These are phyloP conservation scores for Brassica juncea DNA, from an alignment of 345 rosid genomes.

Conservation along the genomic window DNA sequence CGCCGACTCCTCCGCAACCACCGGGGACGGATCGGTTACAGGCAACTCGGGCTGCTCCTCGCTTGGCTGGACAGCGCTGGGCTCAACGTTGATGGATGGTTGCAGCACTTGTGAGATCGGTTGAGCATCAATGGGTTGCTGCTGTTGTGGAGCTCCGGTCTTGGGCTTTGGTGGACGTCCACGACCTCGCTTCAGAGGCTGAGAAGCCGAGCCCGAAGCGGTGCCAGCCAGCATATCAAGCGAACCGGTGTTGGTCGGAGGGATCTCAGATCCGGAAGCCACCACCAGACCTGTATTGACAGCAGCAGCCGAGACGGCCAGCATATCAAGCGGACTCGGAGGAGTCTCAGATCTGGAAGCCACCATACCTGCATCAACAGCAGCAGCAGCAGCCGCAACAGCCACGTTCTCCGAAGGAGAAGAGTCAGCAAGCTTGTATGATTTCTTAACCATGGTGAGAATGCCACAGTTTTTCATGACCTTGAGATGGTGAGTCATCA, in stretches of 20 bases:
- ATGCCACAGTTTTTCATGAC: slow-evolving; percentile 56
- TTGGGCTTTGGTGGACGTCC: slow-evolving; percentile 72
- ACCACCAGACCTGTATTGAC: slow-evolving; percentile 5
- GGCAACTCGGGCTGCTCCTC: background rate
- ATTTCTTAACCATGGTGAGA: slow-evolving; percentile 59
- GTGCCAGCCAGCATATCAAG: background rate
- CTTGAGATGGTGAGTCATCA: slow-evolving; percentile 67
- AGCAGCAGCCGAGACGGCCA: slow-evolving; percentile 23
- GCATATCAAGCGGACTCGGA: background rate
- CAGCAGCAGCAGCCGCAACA: background rate
- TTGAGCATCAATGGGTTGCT: background rate
- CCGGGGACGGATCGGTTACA: slow-evolving; percentile 1
- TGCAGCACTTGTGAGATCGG: background rate
- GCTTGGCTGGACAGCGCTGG: slow-evolving; percentile 1
- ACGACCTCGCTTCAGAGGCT: slow-evolving; percentile 49
- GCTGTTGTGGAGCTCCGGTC: slow-evolving; percentile 4
- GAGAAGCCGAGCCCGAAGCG: slow-evolving; percentile 19
- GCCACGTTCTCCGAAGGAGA: slow-evolving; percentile 11
- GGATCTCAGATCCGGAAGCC: slow-evolving; percentile 34
- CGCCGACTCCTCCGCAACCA: background rate
- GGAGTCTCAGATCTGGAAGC: slow-evolving; percentile 30
- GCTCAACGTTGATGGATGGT: background rate
- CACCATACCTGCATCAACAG: slow-evolving; percentile 8
- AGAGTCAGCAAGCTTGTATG: slow-evolving; percentile 56
- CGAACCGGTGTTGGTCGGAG: background rate